Conservation (phyloP, 306 rosid species). For the Cucurbita pepo region DNA sequence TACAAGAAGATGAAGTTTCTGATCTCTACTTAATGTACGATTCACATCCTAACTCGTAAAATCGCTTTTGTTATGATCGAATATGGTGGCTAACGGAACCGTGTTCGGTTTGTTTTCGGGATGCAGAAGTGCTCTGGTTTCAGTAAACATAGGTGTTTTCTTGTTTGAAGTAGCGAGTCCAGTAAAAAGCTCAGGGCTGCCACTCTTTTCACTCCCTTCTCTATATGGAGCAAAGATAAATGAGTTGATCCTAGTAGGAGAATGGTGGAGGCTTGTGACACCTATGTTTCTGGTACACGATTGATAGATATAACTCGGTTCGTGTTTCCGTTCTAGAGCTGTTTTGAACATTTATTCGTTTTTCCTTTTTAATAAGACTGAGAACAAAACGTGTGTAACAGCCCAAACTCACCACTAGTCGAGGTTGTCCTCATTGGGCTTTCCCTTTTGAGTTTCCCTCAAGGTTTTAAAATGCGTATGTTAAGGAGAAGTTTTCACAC, state of each 20-base stretch:
- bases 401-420: too few relatives aligned
- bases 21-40: slow-evolving; percentile 51
- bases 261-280: slow-evolving; percentile 98
- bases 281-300: slow-evolving; percentile 99
- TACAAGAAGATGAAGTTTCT: slow-evolving; percentile 29
- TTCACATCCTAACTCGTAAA: not conserved
- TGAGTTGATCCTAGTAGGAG: slow-evolving; percentile 64
- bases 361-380: not conserved
- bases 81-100: not conserved
- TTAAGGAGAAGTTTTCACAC: too few relatives aligned
- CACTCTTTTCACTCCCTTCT: slow-evolving; percentile 54
- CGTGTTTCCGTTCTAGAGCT: slow-evolving; percentile 43
- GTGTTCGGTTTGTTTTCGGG: slow-evolving; percentile 4
- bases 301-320: slow-evolving; percentile 52
- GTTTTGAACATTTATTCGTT: not conserved
- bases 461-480: too few relatives aligned
- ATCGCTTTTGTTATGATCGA: not conserved
- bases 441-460: too few relatives aligned
- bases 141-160: slow-evolving; percentile 70
- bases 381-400: not conserved
- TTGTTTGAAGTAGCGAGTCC: slow-evolving; percentile 96
- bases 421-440: too few relatives aligned
- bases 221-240: slow-evolving; percentile 87
- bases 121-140: slow-evolving; percentile 63
- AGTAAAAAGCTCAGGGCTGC: slow-evolving; percentile 39